phyloP scores from a whole-genome alignment of 352 stramenopile species.

The Globisporangium irregulare region DNA sequence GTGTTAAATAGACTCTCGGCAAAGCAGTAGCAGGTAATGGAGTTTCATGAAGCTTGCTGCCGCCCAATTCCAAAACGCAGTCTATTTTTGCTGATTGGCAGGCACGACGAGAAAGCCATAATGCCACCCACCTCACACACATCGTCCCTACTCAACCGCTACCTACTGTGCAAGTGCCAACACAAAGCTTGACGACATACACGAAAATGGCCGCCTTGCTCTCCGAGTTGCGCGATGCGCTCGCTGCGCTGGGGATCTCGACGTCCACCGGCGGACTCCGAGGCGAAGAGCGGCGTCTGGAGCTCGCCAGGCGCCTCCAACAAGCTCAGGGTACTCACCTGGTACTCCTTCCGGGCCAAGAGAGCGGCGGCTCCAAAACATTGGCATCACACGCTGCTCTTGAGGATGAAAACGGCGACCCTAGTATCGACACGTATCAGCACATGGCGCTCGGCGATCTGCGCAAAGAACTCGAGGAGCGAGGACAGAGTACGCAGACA shows the following conservation, averaged over 20 bases:
- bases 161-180: too few relatives aligned
- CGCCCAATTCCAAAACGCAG: too few relatives aligned
- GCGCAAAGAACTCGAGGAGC: slow-evolving; percentile 31
- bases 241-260: background rate
- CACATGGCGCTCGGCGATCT: slow-evolving; percentile 31
- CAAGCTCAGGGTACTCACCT: slow-evolving; percentile 3
- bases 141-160: too few relatives aligned
- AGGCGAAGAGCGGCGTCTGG: slow-evolving; percentile 30
- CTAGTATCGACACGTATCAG: slow-evolving; percentile 6
- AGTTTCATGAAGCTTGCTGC: too few relatives aligned
- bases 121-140: too few relatives aligned
- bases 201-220: background rate
- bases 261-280: slow-evolving; percentile 16
- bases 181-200: too few relatives aligned
- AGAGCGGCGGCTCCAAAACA: background rate
- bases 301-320: slow-evolving; percentile 28
- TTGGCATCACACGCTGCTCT: background rate
- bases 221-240: background rate
- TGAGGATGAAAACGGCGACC: background rate
- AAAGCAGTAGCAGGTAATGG: too few relatives aligned
- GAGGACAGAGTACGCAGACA: slow-evolving; percentile 35
- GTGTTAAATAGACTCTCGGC: too few relatives aligned
- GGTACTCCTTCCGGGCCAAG: background rate
- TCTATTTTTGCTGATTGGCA: too few relatives aligned
- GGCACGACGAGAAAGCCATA: too few relatives aligned